Conservation (phyloP, 2,329 filamentous ascomycete species). For the Sporothrix phasma region DNA sequence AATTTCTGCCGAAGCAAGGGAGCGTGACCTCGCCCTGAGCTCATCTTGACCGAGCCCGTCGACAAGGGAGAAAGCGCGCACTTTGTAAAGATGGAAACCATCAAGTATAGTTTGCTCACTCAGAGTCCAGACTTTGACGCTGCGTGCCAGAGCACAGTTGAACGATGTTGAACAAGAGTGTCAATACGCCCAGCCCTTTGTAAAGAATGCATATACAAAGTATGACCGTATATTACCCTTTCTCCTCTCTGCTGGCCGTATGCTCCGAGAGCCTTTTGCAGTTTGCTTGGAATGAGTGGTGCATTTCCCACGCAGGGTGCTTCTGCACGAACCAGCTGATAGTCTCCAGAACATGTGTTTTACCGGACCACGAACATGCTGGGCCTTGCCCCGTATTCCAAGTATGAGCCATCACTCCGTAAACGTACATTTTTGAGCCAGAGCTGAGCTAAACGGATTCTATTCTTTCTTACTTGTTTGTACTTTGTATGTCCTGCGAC, state of each 20-base stretch:
- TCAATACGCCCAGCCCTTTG: background rate
- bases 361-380: background rate
- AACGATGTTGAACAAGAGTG: background rate
- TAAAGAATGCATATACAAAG: too few relatives aligned
- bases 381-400: too few relatives aligned
- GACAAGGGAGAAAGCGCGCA: background rate
- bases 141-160: background rate
- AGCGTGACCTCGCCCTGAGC: background rate
- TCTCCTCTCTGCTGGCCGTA: too few relatives aligned
- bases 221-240: too few relatives aligned
- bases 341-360: background rate
- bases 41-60: too few relatives aligned
- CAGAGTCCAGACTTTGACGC: background rate
- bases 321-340: background rate
- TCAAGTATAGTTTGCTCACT: background rate
- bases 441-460: too few relatives aligned
- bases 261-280: background rate
- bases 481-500: background rate
- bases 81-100: background rate
- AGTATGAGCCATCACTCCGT: too few relatives aligned
- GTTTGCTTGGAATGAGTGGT: background rate
- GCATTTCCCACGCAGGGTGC: background rate
- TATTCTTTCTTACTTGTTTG: background rate
- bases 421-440: background rate
- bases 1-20: background rate